Conservation (phyloP, 495 filamentous ascomycete species). For the Collariella sp. region DNA sequence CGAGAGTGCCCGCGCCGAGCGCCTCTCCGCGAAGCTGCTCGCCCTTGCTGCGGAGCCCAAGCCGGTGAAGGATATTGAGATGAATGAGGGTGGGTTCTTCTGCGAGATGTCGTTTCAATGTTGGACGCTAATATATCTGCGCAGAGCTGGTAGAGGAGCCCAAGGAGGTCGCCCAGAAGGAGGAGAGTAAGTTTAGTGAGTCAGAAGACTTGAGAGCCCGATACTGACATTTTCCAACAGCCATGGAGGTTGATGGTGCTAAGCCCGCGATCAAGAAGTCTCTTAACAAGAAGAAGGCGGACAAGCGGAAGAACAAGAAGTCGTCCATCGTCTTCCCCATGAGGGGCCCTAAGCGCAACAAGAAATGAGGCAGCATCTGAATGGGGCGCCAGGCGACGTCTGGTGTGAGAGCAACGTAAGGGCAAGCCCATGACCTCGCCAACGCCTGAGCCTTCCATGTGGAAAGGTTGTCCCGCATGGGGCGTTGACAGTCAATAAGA, state of each 20-base stretch:
- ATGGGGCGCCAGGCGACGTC: too few relatives aligned
- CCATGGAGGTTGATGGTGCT: conserved; percentile 43
- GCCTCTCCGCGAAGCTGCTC: conserved; percentile 71
- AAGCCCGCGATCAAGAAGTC: conserved; percentile 26
- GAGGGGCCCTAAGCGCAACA: conserved; percentile 38
- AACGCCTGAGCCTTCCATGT: too few relatives aligned
- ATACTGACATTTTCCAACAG: conserved; percentile 20
- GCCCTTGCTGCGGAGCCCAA: conserved; percentile 65
- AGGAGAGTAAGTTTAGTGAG: conserved; percentile 28
- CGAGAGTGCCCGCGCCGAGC: conserved; percentile 63
- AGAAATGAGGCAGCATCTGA: conserved; percentile 24
- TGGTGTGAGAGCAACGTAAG: too few relatives aligned
- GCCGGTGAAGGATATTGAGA: conserved; percentile 35
- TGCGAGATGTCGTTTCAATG: background rate
- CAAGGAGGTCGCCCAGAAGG: conserved; percentile 19
- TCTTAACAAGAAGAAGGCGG: conserved; percentile 31
- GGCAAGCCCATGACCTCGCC: too few relatives aligned
- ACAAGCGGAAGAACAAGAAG: conserved; percentile 41
- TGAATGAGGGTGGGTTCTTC: conserved; percentile 20
- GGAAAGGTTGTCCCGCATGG: too few relatives aligned
- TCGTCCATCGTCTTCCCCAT: conserved; percentile 46
- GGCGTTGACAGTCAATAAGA: too few relatives aligned
- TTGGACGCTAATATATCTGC: background rate
- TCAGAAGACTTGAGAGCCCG: background rate
- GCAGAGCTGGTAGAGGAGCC: conserved; percentile 14